Base-by-base conservation (phyloP, 805 yeast species). In the Kuraishia piskuri region DNA sequence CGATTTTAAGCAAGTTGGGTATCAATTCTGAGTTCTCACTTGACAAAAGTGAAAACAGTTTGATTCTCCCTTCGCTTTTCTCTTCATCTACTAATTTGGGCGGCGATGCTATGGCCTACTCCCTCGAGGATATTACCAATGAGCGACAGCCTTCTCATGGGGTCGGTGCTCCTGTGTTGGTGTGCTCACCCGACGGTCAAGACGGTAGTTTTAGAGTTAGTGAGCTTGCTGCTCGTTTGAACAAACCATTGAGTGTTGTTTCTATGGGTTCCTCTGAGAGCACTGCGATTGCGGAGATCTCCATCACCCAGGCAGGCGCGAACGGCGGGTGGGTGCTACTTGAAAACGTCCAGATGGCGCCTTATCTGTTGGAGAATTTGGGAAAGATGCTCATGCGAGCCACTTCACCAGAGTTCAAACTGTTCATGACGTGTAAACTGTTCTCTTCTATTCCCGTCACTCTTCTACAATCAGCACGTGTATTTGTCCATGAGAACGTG, bases 201-300 rank as follows among this genome's bases (percentile, higher is more conserved):
- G 97, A 91, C 66, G 83, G 92, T 0, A 77, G 86, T 0, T 72
- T 72, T 53, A 75, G 71, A 52, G 71, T 90, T 2, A 72, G 72
- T 31, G 64, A 67, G 31, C 55, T 79, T 5, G 83, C 89, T 0
- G 58, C 60, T 1, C 40, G 56, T 0, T 17, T 44, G 0, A 61
- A 62, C 0, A 57, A 58, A 7, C 59, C 66, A 2, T 61, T 83
- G 36, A 63, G 61, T 0, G 65, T 75, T 1, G 75, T 88, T 44
- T 79, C 96, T 0, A 74, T 91, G 79, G 97, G 96, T 0, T 80
- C 95, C 0, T 63, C 65, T 22, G 96, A 89, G 65, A 84, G 88
- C 9, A 65, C 73, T 1, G 76, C 71, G 2, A 68, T 73, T 46
- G 91, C 92, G 0, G 79, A 77, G 22, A 68, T 71, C 50, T 79